Conservation (phyloP, 2,329 filamentous ascomycete genomes). For the Diplocarpon mali region DNA sequence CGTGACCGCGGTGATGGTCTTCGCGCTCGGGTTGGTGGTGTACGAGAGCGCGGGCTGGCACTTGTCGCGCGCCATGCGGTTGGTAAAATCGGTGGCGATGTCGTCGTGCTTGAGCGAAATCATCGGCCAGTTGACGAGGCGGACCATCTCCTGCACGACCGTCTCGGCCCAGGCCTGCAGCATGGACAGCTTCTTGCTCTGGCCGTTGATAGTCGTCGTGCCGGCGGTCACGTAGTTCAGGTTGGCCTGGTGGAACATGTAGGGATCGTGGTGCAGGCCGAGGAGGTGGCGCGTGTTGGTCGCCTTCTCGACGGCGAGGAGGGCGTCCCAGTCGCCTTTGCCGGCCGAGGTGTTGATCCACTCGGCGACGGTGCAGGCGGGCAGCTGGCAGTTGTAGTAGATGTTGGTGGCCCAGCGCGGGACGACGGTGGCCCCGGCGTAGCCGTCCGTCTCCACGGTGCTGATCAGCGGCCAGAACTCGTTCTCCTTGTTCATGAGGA, state of each 20-base stretch:
- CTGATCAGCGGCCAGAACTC: conserved; percentile 44
- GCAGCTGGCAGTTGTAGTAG: conserved; percentile 52
- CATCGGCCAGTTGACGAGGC: conserved; percentile 35
- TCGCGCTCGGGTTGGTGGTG: conserved; percentile 9
- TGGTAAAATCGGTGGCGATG: conserved; percentile 33
- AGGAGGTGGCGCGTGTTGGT: conserved; percentile 47
- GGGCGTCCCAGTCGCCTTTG: conserved; percentile 39
- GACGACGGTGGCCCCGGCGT: conserved; percentile 43
- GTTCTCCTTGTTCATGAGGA: conserved; percentile 35
- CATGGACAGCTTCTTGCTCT: conserved; percentile 17
- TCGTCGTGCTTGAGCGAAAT: conserved; percentile 46
- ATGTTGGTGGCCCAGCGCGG: conserved; percentile 51
- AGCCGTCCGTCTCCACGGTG: conserved; percentile 40
- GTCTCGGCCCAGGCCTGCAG: conserved; percentile 26
- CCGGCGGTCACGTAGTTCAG: conserved; percentile 38
- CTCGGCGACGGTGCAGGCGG: conserved; percentile 44
- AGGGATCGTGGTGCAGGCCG: conserved; percentile 32
- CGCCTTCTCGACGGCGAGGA: conserved; percentile 38
- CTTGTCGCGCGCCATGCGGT: conserved; percentile 30
- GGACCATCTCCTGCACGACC: conserved; percentile 20
- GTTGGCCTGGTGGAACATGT: conserved; percentile 49
- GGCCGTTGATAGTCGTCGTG: conserved; percentile 21
- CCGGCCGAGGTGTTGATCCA: conserved; percentile 50
- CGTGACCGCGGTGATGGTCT: conserved; percentile 19
- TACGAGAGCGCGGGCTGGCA: conserved; percentile 17